Conservation (phyloP, 441 rosid species). For the Corymbia calophylla region DNA sequence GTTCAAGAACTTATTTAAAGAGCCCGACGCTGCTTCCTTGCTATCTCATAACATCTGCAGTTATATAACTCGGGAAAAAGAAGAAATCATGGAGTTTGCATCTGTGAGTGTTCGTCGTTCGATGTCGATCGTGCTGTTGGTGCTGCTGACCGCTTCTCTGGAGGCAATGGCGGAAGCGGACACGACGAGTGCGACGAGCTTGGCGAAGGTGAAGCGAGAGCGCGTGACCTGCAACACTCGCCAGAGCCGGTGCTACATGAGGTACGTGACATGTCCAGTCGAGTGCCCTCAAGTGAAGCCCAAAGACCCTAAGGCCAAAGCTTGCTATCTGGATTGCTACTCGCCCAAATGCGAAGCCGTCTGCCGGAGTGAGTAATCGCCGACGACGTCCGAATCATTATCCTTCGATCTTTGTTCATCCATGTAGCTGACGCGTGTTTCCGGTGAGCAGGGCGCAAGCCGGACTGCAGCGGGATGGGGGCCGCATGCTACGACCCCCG, state of each 20-base stretch:
- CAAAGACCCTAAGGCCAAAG: conserved; percentile 35
- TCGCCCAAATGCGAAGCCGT: conserved; percentile 49
- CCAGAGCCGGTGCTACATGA: conserved; percentile 30
- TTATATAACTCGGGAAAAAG: background rate
- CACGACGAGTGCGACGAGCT: background rate
- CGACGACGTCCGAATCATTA: background rate
- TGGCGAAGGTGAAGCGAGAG: background rate
- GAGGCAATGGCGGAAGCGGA: conserved; percentile 5
- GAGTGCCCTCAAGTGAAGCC: conserved; percentile 40
- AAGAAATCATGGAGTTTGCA: background rate
- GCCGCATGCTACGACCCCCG: background rate
- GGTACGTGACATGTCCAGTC: conserved; percentile 30
- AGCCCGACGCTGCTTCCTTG: background rate
- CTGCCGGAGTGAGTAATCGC: conserved; percentile 35
- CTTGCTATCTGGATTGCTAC: conserved; percentile 48
- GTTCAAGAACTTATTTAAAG: background rate
- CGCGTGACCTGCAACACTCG: conserved; percentile 16
- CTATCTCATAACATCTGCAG: background rate
- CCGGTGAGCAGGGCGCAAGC: background rate
- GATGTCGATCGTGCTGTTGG: background rate
- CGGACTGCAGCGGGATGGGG: background rate
- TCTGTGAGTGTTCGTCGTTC: background rate
- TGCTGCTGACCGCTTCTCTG: background rate
- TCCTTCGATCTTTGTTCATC: background rate
- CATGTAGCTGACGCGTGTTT: background rate